Base-by-base conservation (phyloP, 2,329 filamentous ascomycete species). In the Cercospora sojina region DNA sequence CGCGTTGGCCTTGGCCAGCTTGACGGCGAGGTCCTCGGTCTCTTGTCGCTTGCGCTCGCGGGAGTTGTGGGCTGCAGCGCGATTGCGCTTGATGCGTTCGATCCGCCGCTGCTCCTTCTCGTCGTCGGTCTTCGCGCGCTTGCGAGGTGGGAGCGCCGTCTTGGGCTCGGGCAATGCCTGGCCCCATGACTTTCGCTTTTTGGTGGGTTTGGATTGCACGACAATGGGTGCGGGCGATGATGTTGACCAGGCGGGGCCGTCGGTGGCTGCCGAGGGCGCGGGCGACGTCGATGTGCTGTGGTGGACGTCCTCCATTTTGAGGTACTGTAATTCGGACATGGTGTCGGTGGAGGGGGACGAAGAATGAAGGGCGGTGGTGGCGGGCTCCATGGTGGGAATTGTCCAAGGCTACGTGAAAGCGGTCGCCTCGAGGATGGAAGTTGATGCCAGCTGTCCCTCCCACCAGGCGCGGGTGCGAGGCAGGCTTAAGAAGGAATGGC, bases 101-200 rank as follows among this genome's bases (percentile, higher is more conserved):
- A 98, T 96, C 69, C 95, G 91, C 53, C 95, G 91, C 80, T 99
- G 95, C 81, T 98, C 95, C 83, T 99, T 99, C 81, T 99, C 95
- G 76, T 97, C 95, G 75, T 96, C 94, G 2, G 95, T 99, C 86
- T 98, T 99, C 74, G 95, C 95, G 69, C 95, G 92, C 87, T 99
- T 99, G 72, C 93, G 90, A 43, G 94, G 94, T 68, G 94, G 94
- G 7, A 98, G 88, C 77, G 94, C 96, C 32, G 95, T 98, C 86
- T 97, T 98, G 51, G 95, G 95, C 77, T 96, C 92, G 18, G 95
- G 95, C 47, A 98, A 88, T 78, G 96, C 92, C 80, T 99, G 95
- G 59, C 95, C 95, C 95, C 95, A 99, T 58, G 95, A 98, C 83
- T 98, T 99, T 75, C 95, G 68, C 71, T 77, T 77, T 71, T 77